Percentiles rank a stretch among this genome's conserved stretches.
phyloP scores from a whole-genome alignment of 2,329 filamentous ascomycete species.

The Berkeleyomyces basicola region DNA sequence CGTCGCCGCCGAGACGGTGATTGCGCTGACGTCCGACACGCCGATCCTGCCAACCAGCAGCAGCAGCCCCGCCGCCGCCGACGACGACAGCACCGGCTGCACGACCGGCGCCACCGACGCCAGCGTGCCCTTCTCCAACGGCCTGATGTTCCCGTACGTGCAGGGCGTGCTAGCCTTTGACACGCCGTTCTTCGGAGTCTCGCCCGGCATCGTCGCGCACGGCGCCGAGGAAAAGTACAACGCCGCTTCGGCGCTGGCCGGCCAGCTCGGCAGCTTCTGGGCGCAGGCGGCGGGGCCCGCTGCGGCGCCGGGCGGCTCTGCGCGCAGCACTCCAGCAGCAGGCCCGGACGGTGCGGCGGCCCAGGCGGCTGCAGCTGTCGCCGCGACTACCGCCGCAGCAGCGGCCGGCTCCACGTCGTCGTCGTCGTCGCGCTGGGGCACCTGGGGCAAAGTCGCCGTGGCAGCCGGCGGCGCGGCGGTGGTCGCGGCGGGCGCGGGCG shows the following conservation, averaged over 20 bases:
- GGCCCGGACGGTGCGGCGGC: conserved; percentile 22
- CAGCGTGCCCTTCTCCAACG: conserved; percentile 18
- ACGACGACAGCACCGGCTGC: not conserved
- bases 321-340: conserved; percentile 20
- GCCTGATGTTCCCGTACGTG: conserved; percentile 84
- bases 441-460: conserved; percentile 74
- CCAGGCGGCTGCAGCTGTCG: conserved; percentile 20
- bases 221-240: conserved; percentile 77
- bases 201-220: conserved; percentile 68
- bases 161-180: conserved; percentile 86
- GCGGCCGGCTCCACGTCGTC: conserved; percentile 14
- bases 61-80: conserved; percentile 18
- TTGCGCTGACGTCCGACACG: conserved; percentile 47
- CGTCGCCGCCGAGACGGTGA: conserved; percentile 74
- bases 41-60: conserved; percentile 33
- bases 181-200: conserved; percentile 76
- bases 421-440: conserved; percentile 43
- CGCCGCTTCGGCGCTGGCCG: conserved; percentile 51
- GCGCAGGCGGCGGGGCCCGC: conserved; percentile 21
- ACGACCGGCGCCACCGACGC: conserved; percentile 16
- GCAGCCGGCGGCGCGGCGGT: conserved; percentile 72
- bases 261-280: conserved; percentile 50
- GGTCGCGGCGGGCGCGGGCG: conserved; percentile 64
- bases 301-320: conserved; percentile 10
- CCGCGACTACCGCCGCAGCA: conserved; percentile 21